phyloP scores from a whole-genome alignment of 1,284 basidiomycete species.

The Porphyrellus sp. region DNA sequence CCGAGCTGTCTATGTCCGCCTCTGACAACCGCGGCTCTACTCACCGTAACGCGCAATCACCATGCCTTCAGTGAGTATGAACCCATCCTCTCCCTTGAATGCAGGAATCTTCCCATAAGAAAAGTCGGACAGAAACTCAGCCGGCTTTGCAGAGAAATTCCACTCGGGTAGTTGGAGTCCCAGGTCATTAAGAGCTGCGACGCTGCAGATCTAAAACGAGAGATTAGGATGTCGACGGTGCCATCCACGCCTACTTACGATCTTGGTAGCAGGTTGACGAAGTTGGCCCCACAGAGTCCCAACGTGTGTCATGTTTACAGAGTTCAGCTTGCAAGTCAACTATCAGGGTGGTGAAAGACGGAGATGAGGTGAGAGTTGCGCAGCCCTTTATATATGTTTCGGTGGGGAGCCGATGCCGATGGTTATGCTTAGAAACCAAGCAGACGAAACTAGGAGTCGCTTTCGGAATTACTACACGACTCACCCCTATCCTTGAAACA shows the following conservation, averaged over 20 bases:
- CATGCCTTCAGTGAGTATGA: constrained; percentile 47
- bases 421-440: not conserved
- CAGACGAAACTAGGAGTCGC: too few relatives aligned
- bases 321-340: not conserved
- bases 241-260: not conserved
- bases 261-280: constrained; percentile 3
- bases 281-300: constrained; percentile 5
- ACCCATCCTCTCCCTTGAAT: constrained; percentile 50
- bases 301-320: not conserved
- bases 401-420: not conserved
- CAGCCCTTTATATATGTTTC: not conserved
- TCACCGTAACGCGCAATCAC: constrained; percentile 57
- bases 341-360: too few relatives aligned
- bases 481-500: too few relatives aligned
- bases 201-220: not conserved
- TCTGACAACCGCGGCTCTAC: not conserved
- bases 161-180: constrained; percentile 13
- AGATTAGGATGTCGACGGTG: not conserved
- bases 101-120: constrained; percentile 48
- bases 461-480: too few relatives aligned
- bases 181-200: constrained; percentile 15
- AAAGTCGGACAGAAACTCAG: constrained; percentile 44
- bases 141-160: constrained; percentile 34
- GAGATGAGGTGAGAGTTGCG: too few relatives aligned
- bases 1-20: not conserved